phyloP scores from a whole-genome alignment of 2,329 filamentous ascomycete genomes.

The Zymoseptoria crescenta region DNA sequence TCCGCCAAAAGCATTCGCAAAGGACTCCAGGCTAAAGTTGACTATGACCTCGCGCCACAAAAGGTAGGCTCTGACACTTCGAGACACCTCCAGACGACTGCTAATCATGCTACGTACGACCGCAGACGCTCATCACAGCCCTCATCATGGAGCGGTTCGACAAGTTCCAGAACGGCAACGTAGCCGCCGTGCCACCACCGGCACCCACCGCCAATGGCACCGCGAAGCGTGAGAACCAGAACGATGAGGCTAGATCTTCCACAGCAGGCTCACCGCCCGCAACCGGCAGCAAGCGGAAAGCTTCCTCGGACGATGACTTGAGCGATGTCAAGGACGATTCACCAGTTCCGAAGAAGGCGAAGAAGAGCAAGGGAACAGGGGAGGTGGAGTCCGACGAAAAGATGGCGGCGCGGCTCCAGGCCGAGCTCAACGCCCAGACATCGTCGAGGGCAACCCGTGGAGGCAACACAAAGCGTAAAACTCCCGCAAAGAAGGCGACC shows the following conservation, averaged over 20 bases:
- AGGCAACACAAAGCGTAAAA: slow-evolving; percentile 49
- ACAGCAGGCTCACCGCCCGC: slow-evolving; percentile 11
- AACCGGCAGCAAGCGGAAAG: slow-evolving; percentile 36
- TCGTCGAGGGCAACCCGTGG: slow-evolving; percentile 67
- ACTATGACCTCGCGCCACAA: slow-evolving; percentile 53
- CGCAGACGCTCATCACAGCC: slow-evolving; percentile 37
- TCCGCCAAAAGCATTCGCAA: slow-evolving; percentile 59
- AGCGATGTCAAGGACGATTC: slow-evolving; percentile 35
- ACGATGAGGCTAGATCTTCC: slow-evolving; percentile 8
- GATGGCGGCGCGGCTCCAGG: slow-evolving; percentile 80
- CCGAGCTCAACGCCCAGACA: slow-evolving; percentile 69
- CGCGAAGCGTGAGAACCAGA: slow-evolving; percentile 13
- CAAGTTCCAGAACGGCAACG: slow-evolving; percentile 32
- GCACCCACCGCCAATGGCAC: slow-evolving; percentile 33
- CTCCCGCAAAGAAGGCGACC: slow-evolving; percentile 55
- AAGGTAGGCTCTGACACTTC: slow-evolving; percentile 42
- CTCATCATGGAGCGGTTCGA: slow-evolving; percentile 46
- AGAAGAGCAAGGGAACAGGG: slow-evolving; percentile 46
- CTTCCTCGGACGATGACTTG: slow-evolving; percentile 26
- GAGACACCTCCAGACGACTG: not conserved
- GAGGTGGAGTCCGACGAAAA: slow-evolving; percentile 72
- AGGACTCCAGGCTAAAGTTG: slow-evolving; percentile 52
- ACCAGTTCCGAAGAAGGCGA: slow-evolving; percentile 31
- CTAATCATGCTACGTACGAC: slow-evolving; percentile 6
- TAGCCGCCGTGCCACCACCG: slow-evolving; percentile 26